These are phyloP conservation scores for Candida hungchunana DNA, from an alignment of 805 yeast species.

Conservation along the genomic window DNA sequence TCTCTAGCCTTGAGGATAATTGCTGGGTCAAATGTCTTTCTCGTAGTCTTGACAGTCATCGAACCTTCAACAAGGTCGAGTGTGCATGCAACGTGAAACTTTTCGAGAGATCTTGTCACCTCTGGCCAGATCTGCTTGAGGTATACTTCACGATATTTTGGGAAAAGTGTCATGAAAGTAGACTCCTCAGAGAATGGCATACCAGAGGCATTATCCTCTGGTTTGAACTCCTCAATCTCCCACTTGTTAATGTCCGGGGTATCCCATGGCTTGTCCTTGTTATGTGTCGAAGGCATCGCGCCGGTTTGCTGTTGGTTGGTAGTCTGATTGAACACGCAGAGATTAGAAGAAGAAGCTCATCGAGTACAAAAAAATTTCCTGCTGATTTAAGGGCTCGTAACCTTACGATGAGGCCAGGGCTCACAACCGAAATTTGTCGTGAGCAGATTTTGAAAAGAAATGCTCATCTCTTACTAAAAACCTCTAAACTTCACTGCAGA, in stretches of 20 bases:
- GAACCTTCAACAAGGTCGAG: slow-evolving; percentile 93
- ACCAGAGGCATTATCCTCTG: slow-evolving; percentile 85
- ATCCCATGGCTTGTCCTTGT: slow-evolving; percentile 97
- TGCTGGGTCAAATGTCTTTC: slow-evolving; percentile 94
- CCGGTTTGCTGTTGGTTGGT: neutral
- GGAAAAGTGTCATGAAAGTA: slow-evolving; percentile 90
- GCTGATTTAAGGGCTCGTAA: too few species aligned
- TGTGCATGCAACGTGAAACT: slow-evolving; percentile 74
- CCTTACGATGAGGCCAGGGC: too few species aligned
- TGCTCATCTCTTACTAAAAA: too few species aligned
- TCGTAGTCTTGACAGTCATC: slow-evolving; percentile 93
- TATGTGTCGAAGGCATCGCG: slow-evolving; percentile 85
- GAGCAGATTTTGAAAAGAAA: too few species aligned
- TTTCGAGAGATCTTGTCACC: slow-evolving; percentile 74
- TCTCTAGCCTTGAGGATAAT: slow-evolving; percentile 92
- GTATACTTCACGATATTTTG: slow-evolving; percentile 92
- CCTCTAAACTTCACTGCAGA: too few species aligned
- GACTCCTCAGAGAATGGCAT: slow-evolving; percentile 93
- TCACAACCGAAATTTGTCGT: too few species aligned
- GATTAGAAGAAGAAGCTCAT: too few species aligned
- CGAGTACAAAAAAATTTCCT: too few species aligned
- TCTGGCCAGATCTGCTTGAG: slow-evolving; percentile 90
- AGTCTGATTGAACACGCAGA: too few species aligned
- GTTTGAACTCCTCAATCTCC: slow-evolving; percentile 82
- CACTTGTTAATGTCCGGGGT: slow-evolving; percentile 93